Conservation (phyloP, 176 grass and related monocot species). For the Eragrostis nindensis region DNA sequence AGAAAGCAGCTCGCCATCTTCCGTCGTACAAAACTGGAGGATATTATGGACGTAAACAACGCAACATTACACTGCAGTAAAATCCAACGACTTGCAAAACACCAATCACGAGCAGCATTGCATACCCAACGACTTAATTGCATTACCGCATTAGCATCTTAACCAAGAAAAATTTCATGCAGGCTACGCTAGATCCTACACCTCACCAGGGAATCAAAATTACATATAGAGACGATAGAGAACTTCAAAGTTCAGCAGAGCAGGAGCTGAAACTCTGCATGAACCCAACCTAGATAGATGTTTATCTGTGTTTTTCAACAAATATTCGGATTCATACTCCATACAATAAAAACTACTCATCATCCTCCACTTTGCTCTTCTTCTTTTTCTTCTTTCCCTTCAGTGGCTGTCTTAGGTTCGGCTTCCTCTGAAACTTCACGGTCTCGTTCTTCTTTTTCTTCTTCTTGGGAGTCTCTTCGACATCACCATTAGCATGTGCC, state of each 20-base stretch:
- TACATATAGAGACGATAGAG: too few species aligned
- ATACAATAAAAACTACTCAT: slow-evolving; percentile 33
- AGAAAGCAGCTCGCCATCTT: too few species aligned
- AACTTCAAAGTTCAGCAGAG: background rate
- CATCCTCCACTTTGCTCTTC: slow-evolving; percentile 43
- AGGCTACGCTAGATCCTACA: background rate
- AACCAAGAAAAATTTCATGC: background rate
- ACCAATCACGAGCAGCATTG: background rate
- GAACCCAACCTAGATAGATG: slow-evolving; percentile 27
- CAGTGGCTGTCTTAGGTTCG: slow-evolving; percentile 42
- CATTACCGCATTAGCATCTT: background rate
- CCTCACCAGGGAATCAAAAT: background rate
- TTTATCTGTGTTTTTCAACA: slow-evolving; percentile 29
- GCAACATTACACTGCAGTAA: background rate
- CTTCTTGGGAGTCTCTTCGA: slow-evolving; percentile 61
- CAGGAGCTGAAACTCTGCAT: background rate
- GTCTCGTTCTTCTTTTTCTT: slow-evolving; percentile 74
- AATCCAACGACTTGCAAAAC: background rate
- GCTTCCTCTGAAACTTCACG: slow-evolving; percentile 35
- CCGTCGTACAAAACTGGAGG: too few species aligned
- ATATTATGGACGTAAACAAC: too few species aligned
- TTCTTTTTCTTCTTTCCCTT: slow-evolving; percentile 74
- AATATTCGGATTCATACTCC: background rate
- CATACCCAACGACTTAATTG: too few species aligned
- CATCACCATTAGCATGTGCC: slow-evolving; percentile 34